Evolutionary conservation across 2,329 filamentous ascomycete species (phyloP).

Genomic region (Botryotinia narcissicola): DNA sequence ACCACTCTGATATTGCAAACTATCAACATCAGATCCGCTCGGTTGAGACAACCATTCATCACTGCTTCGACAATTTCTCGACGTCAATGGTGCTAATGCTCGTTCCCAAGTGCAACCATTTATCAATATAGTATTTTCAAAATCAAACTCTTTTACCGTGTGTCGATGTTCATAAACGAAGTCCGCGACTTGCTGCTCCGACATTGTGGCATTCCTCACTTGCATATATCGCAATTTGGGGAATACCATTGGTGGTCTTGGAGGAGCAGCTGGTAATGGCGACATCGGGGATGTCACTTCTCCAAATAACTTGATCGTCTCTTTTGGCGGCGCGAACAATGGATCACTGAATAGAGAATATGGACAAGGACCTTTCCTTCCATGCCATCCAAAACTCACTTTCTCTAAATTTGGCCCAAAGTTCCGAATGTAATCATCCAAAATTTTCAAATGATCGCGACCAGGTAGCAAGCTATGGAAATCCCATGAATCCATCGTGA

Average conservation of each 20-base stretch:
- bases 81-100: constrained; percentile 68
- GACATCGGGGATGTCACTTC: constrained; percentile 65
- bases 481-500: constrained; percentile 70
- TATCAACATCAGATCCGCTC: constrained; percentile 34
- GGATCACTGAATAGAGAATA: constrained; percentile 64
- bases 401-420: constrained; percentile 66
- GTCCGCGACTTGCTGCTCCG: constrained; percentile 65
- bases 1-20: constrained; percentile 29
- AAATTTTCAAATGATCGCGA: constrained; percentile 70
- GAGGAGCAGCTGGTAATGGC: constrained; percentile 53
- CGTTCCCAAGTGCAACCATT: constrained; percentile 75
- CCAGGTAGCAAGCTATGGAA: constrained; percentile 59
- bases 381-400: constrained; percentile 75
- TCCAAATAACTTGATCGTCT: constrained; percentile 58
- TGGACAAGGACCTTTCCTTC: constrained; percentile 69
- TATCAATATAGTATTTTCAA: constrained; percentile 70
- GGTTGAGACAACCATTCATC: constrained; percentile 42
- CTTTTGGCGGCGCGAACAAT: constrained; percentile 58
- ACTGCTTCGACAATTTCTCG: constrained; percentile 40
- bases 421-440: constrained; percentile 74
- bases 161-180: constrained; percentile 66
- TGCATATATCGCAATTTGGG: constrained; percentile 65
- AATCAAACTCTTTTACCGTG: constrained; percentile 74
- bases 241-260: constrained; percentile 61
- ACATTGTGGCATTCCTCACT: constrained; percentile 70